phyloP scores from a whole-genome alignment of 768 basidiomycete species.

The Hortiboletus campestris region DNA sequence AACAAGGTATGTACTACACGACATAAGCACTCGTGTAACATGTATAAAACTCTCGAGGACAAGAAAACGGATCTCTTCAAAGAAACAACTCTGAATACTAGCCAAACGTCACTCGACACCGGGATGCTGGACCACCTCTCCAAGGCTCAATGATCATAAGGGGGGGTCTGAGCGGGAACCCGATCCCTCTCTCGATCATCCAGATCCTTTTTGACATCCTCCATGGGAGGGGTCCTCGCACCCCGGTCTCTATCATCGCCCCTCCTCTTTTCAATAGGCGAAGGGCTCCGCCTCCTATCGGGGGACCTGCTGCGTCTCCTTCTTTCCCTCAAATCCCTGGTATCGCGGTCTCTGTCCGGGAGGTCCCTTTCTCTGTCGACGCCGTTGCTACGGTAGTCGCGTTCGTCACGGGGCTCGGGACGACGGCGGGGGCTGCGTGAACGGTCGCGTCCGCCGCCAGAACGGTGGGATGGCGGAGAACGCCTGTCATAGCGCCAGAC shows the following conservation, averaged over 20 bases:
- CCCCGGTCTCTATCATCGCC: slow-evolving; percentile 47
- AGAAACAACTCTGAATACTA: slow-evolving; percentile 2
- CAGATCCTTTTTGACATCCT: slow-evolving; percentile 39
- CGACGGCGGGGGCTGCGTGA: slow-evolving; percentile 55
- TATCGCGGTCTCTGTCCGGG: slow-evolving; percentile 32
- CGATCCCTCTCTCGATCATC: slow-evolving; percentile 54
- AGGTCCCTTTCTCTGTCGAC: slow-evolving; percentile 35
- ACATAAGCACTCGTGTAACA: slow-evolving; percentile 6
- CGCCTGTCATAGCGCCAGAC: slow-evolving; percentile 75
- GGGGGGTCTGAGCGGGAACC: slow-evolving; percentile 50
- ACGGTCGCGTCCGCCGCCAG: slow-evolving; percentile 41
- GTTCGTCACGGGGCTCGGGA: slow-evolving; percentile 37
- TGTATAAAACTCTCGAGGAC: neutral
- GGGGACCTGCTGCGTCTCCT: slow-evolving; percentile 51
- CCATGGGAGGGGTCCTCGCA: slow-evolving; percentile 50
- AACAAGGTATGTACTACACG: slow-evolving; percentile 20
- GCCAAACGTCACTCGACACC: neutral
- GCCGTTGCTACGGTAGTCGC: slow-evolving; percentile 38
- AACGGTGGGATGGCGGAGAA: slow-evolving; percentile 42
- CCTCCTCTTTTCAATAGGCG: slow-evolving; percentile 39
- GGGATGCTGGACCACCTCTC: neutral
- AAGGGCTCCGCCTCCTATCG: slow-evolving; percentile 45
- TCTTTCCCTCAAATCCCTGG: slow-evolving; percentile 44
- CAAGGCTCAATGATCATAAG: slow-evolving; percentile 49
- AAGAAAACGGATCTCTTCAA: neutral